phyloP scores from a whole-genome alignment of 139 green algal species.

The Pycnococcus provasolii region DNA sequence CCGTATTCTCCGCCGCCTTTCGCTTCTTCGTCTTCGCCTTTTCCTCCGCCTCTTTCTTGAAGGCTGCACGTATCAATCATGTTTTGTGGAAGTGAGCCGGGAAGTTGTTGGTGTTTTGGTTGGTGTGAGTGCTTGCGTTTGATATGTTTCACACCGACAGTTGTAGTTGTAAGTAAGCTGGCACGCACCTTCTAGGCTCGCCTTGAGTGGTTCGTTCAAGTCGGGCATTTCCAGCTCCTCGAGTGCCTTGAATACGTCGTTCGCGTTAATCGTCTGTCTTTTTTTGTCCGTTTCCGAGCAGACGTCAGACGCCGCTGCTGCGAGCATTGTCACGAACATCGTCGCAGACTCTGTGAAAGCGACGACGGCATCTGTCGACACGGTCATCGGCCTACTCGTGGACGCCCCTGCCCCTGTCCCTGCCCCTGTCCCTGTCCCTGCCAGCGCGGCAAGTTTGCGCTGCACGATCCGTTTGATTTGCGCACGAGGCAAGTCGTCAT shows the following conservation, averaged over 20 bases:
- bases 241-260: slow-evolving; percentile 66
- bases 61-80: not conserved
- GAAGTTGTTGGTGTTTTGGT: not conserved
- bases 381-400: slow-evolving; percentile 24
- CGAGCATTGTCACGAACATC: slow-evolving; percentile 79
- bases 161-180: not conserved
- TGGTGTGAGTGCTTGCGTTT: not conserved
- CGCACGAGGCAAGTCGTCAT: slow-evolving; percentile 48
- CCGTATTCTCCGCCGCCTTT: not conserved
- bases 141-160: not conserved
- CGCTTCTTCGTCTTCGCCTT: slow-evolving; percentile 4
- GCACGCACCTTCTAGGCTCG: slow-evolving; percentile 49
- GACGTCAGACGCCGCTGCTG: slow-evolving; percentile 70
- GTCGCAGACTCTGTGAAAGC: slow-evolving; percentile 67
- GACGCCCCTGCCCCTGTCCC: slow-evolving; percentile 16
- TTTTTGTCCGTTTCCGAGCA: slow-evolving; percentile 52
- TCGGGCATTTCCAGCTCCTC: slow-evolving; percentile 70
- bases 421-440: slow-evolving; percentile 22
- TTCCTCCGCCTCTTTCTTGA: slow-evolving; percentile 12
- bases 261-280: slow-evolving; percentile 60
- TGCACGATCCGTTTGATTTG: slow-evolving; percentile 70
- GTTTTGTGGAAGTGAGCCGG: not conserved
- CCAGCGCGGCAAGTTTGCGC: slow-evolving; percentile 44
- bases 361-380: slow-evolving; percentile 52
- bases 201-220: slow-evolving; percentile 48